Evolutionary conservation across 2,329 filamentous ascomycete species (phyloP).

Genomic region (Talaromyces pinophilus): DNA sequence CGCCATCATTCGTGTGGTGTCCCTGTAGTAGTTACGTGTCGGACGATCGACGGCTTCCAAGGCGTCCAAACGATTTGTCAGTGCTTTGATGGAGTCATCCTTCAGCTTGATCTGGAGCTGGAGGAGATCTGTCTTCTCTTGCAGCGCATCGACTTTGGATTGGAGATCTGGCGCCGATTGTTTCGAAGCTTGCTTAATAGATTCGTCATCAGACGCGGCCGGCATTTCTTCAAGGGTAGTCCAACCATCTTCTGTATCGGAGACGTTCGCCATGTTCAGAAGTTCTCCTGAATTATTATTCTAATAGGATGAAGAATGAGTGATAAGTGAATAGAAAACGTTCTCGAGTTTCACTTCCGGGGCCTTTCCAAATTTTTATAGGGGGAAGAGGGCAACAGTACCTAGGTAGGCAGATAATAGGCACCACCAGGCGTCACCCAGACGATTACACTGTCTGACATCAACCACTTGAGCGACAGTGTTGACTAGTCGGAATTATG

Average conservation of each 20-base stretch:
- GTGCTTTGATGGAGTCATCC: neutral
- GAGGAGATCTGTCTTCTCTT: neutral
- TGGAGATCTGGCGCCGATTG: neutral
- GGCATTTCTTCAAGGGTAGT: neutral
- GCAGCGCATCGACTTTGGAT: neutral
- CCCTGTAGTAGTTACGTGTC: too few species aligned
- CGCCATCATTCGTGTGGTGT: too few species aligned
- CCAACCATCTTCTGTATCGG: neutral
- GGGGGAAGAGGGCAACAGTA: neutral
- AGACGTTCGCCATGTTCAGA: neutral
- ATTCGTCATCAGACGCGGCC: neutral
- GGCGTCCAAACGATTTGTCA: neutral
- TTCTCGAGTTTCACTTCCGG: neutral
- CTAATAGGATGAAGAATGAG: too few species aligned
- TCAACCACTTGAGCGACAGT: neutral
- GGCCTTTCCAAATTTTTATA: neutral
- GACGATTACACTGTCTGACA: neutral
- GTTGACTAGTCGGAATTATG: neutral
- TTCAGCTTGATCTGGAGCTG: neutral
- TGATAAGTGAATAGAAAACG: neutral
- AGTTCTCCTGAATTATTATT: neutral
- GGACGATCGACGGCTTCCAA: neutral
- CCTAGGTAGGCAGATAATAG: neutral
- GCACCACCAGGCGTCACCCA: neutral
- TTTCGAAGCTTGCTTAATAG: neutral